Percentiles rank a stretch among this genome's conserved stretches.
phyloP scores from a whole-genome alignment of 2,329 filamentous ascomycete species.

The Sporothrix phasma region DNA sequence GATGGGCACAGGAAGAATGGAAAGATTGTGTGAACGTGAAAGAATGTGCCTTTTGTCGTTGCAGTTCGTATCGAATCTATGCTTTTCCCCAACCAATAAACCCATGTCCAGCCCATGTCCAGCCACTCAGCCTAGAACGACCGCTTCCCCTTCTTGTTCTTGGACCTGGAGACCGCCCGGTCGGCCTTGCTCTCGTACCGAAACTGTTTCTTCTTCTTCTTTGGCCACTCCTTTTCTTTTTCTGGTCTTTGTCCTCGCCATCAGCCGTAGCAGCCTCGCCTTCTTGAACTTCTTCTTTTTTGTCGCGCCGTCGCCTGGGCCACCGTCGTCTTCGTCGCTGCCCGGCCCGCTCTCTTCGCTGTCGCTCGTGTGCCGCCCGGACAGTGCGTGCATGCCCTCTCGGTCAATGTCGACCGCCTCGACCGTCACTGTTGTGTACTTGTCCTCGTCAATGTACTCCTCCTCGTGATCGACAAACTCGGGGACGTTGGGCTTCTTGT shows the following conservation, averaged over 20 bases:
- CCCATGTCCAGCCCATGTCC: neutral
- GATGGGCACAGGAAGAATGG: no score
- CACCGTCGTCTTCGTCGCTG: slow-evolving; percentile 30
- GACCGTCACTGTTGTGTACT: slow-evolving; percentile 88
- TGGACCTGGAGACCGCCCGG: slow-evolving; percentile 62
- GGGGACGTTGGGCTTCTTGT: slow-evolving; percentile 20
- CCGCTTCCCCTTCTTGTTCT: slow-evolving; percentile 43
- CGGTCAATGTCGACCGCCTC: slow-evolving; percentile 75
- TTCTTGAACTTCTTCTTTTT: slow-evolving; percentile 24
- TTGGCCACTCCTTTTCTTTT: slow-evolving; percentile 37
- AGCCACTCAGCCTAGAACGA: neutral
- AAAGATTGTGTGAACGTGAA: neutral
- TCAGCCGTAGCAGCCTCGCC: slow-evolving; percentile 24
- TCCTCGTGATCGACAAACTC: slow-evolving; percentile 68
- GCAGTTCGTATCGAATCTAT: neutral
- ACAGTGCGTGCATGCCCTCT: slow-evolving; percentile 56
- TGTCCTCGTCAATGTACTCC: slow-evolving; percentile 93
- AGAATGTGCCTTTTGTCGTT: neutral
- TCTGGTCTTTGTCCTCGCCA: slow-evolving; percentile 25
- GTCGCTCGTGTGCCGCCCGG: slow-evolving; percentile 24
- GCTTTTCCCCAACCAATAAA: neutral
- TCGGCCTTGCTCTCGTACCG: slow-evolving; percentile 85
- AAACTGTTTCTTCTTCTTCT: slow-evolving; percentile 81
- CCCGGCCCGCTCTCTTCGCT: slow-evolving; percentile 23
- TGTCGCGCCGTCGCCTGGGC: slow-evolving; percentile 26